A percentile compares a stretch with the other conserved stretches of the same genome.
Evolutionary conservation across 176 grass and related monocot genomes (phyloP).

Genomic region (Juncus effusus): DNA sequence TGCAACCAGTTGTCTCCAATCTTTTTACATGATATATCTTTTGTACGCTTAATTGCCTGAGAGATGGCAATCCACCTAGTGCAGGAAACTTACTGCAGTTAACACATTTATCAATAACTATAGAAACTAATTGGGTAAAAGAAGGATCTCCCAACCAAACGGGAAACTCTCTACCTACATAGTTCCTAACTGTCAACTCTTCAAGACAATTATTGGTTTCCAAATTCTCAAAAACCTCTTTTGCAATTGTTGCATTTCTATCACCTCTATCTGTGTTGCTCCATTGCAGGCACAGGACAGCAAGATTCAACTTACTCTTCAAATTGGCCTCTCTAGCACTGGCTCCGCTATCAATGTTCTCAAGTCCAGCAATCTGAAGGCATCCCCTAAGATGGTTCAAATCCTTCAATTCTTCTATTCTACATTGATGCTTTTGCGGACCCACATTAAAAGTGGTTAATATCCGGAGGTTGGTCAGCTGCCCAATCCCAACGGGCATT

Average conservation of each 20-base stretch:
- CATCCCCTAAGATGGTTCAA: slow-evolving; percentile 12
- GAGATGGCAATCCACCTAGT: slow-evolving; percentile 22
- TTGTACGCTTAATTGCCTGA: not conserved
- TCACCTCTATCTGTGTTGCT: not conserved
- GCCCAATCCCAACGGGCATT: slow-evolving; percentile 30
- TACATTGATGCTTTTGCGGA: not conserved
- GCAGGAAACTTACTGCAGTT: slow-evolving; percentile 5
- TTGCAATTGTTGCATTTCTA: not conserved
- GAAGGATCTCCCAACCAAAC: slow-evolving; percentile 22
- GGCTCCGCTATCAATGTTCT: not conserved
- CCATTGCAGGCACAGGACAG: slow-evolving; percentile 28
- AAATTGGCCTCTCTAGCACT: not conserved
- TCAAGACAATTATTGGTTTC: slow-evolving; percentile 22
- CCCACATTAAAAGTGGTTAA: slow-evolving; percentile 27
- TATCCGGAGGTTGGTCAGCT: slow-evolving; percentile 21
- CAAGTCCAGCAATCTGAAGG: slow-evolving; percentile 22
- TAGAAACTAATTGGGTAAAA: slow-evolving; percentile 9
- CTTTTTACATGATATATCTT: no score
- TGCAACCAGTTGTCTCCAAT: no score
- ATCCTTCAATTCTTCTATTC: slow-evolving; percentile 30
- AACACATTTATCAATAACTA: slow-evolving; percentile 9
- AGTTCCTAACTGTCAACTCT: slow-evolving; percentile 25
- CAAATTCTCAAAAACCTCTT: slow-evolving; percentile 23
- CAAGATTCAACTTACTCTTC: slow-evolving; percentile 15
- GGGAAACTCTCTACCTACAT: slow-evolving; percentile 27